A percentile compares a stretch with the other conserved stretches of the same genome.
These are phyloP conservation scores for Stenocarpella maydis DNA, from an alignment of 2,329 filamentous ascomycete genomes.

Conservation along the genomic window DNA sequence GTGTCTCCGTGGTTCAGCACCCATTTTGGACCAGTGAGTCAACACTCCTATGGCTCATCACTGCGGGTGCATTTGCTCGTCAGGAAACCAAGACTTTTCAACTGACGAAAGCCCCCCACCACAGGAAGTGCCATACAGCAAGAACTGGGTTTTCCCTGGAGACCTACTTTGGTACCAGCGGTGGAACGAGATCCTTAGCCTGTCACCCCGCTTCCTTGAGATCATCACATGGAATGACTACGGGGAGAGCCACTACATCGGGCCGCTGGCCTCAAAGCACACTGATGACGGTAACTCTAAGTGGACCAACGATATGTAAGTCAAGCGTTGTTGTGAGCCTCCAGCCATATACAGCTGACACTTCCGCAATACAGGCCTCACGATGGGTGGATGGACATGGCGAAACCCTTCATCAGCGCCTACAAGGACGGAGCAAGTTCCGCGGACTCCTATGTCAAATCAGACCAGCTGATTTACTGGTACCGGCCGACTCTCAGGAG, in stretches of 20 bases:
- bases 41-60: accelerated
- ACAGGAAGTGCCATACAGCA: conserved; percentile 52
- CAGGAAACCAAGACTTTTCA: background rate
- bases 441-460: conserved; percentile 47
- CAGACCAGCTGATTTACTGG: conserved; percentile 64
- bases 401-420: conserved; percentile 61
- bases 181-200: conserved; percentile 57
- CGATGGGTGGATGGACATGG: conserved; percentile 61
- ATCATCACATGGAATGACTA: conserved; percentile 60
- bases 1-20: conserved; percentile 51
- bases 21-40: conserved; percentile 9
- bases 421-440: conserved; percentile 56
- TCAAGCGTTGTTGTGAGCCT: background rate
- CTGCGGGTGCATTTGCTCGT: background rate
- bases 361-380: conserved; percentile 46
- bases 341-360: background rate
- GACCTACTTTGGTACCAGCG: conserved; percentile 67
- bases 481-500: conserved; percentile 58
- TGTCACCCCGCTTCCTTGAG: conserved; percentile 57
- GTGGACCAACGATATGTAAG: conserved; percentile 57
- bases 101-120: conserved; percentile 52
- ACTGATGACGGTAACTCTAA: conserved; percentile 54
- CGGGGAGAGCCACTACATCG: conserved; percentile 64
- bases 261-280: conserved; percentile 54
- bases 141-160: conserved; percentile 67